Conservation (phyloP, 1,284 basidiomycete species). For the Stygiomarasmius scandens region DNA sequence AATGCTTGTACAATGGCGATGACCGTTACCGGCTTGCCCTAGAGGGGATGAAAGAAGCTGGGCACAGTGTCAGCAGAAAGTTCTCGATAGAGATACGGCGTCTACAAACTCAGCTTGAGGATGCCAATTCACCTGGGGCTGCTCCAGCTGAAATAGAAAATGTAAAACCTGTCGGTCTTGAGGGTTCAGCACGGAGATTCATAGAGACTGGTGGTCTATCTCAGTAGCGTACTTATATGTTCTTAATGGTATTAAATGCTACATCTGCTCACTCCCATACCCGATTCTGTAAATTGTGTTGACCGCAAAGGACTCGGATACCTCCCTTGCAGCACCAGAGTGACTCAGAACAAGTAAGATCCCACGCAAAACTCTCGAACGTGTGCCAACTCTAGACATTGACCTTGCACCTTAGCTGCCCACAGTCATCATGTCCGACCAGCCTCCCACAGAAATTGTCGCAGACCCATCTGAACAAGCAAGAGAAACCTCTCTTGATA, state of each 20-base stretch:
- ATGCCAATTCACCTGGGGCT: not conserved
- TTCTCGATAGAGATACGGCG: constrained; percentile 3
- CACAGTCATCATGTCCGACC: not conserved
- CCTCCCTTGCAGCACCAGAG: no score
- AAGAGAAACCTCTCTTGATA: not conserved
- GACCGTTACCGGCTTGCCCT: constrained; percentile 65
- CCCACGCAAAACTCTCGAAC: no score
- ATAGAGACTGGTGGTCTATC: constrained; percentile 35
- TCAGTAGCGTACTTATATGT: not conserved
- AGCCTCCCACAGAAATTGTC: not conserved
- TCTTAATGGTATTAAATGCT: no score
- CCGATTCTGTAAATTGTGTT: no score
- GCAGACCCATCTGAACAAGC: not conserved
- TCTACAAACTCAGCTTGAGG: constrained; percentile 7
- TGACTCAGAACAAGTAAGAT: no score
- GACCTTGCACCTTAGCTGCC: not conserved
- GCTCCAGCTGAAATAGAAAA: not conserved
- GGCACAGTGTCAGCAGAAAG: constrained; percentile 15
- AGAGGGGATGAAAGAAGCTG: constrained; percentile 65
- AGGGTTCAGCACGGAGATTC: constrained; percentile 31
- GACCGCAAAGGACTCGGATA: no score
- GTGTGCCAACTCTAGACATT: not conserved
- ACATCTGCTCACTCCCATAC: no score
- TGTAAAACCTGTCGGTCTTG: constrained; percentile 16
- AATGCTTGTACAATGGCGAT: constrained; percentile 62